Base-by-base conservation (phyloP, 495 filamentous ascomycete genomes). In the Tetracladium setigerum region DNA sequence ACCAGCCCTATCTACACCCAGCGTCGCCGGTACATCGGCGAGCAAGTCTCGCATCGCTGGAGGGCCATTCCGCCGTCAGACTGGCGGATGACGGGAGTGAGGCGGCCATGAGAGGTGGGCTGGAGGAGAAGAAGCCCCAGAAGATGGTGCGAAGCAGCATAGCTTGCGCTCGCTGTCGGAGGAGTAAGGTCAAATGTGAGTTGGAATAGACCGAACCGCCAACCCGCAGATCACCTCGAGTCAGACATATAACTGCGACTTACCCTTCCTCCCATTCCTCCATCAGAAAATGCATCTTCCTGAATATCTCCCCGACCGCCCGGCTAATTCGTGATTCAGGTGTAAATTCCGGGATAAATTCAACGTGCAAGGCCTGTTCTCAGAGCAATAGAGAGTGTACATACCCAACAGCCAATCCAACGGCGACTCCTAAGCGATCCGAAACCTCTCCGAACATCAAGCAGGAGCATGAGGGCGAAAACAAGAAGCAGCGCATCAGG, bases 321-420 rank as follows among this genome's bases (percentile, higher is more conserved):
- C 37, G 31, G 33, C 43, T 52, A 44, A 50, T 30, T 12, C 6
- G n/a, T 11, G 10, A 12, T 16, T 44, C 32, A 58, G 55, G 55
- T 30, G 47, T 86, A 74, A 95, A 95, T 66, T 72, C 71, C 56
- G 86, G 86, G 42, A 79, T 82, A 44, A 74, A 78, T 52, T 82
- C 79, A 15, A 82, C 77, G 17, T 95, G 88, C 66, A 80, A 84
- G 48, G 83, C 83, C 5, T 95, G 88, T 61, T 76, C 87, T 57
- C 76, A 77, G 44, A 81, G 81, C 36, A 82, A 84, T 37, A 77
- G 87, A 58, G 79, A 87, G 45, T 95, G 88, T 62, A 72, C 77
- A 34, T 95, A 90, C 63, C 82, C 84, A 9, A 74, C 78, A 8
- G 69, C 77, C 34, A 72, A 77, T 4, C 72, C 73, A 15, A 64